Percentiles rank a stretch among this genome's conserved stretches.
Evolutionary conservation across 495 filamentous ascomycete genomes (phyloP).

Genomic region (Hamigera avellanea): DNA sequence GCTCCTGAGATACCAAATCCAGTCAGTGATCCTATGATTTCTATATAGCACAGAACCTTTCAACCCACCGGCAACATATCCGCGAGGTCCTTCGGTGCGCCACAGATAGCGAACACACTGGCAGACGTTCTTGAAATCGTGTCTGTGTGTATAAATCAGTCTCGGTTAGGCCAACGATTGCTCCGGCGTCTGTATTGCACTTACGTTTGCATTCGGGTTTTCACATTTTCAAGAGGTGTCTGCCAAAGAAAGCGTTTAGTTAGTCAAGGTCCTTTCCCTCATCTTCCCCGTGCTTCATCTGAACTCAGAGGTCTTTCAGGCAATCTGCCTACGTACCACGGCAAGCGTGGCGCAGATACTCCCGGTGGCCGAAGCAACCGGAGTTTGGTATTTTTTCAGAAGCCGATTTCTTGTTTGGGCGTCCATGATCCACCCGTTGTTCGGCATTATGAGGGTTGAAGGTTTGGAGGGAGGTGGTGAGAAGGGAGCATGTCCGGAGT

Average conservation of each 20-base stretch:
- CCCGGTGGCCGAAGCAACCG: conserved; percentile 33
- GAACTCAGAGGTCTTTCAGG: too few relatives aligned
- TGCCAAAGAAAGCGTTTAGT: conserved; percentile 5
- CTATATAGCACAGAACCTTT: neutral
- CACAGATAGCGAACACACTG: conserved; percentile 33
- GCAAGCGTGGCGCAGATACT: conserved; percentile 34
- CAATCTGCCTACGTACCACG: conserved; percentile 22
- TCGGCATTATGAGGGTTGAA: conserved; percentile 22
- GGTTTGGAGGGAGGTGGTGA: conserved; percentile 16
- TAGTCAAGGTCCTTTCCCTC: neutral
- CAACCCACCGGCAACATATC: conserved; percentile 33
- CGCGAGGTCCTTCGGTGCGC: conserved; percentile 35
- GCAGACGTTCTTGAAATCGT: conserved; percentile 31
- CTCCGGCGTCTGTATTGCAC: too few relatives aligned
- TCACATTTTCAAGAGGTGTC: conserved; percentile 38
- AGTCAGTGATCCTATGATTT: neutral
- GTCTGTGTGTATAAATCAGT: conserved; percentile 14
- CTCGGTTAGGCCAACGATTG: neutral
- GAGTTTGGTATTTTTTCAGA: conserved; percentile 35
- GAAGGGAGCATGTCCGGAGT: conserved; percentile 33
- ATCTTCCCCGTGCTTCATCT: too few relatives aligned
- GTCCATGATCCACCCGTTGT: conserved; percentile 29
- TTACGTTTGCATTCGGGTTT: conserved; percentile 41
- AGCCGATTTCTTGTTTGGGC: conserved; percentile 27
- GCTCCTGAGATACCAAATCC: conserved; percentile 41